Evolutionary conservation across 768 basidiomycete species (phyloP), one percentile per base, ranked within the genome.

Genomic region (Leccinum sublutescens): DNA sequence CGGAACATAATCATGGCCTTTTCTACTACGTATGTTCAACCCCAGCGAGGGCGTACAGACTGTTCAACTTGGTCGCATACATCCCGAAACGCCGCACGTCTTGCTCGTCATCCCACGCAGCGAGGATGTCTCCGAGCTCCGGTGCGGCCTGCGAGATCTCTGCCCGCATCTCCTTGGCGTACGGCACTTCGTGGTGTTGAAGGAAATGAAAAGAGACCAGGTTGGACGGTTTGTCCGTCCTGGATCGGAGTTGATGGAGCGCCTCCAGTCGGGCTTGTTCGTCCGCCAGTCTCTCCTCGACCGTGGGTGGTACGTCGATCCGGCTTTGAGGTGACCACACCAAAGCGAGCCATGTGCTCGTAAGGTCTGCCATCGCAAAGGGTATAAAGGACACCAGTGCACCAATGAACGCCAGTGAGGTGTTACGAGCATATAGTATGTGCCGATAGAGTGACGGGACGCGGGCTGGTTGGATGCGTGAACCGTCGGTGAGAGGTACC

Each of bases 301-400:
- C 9, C 1, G 77, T 74, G 21, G 65, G 52, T 0, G 81, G 80
- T 57, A 79, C 74, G 2, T 60, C 14, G 14, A 76, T 63, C 29
- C 65, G 58, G 2, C 70, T 63, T 2, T 50, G 34, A 1, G 52
- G 38, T 1, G 61, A 56, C 79, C 80, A 82, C 2, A 76, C 75
- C 21, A 80, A 68, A 1, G 80, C 65, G 43, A 84, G 74, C 79
- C 79, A 82, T 3, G 78, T 80, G 66, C 78, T 80, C n/a, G 72
- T 72, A 50, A 84, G 69, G 58, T 83, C 81, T 1, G 78, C 77
- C 60, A 82, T 71, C 4, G 73, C 73, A 64, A 83, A 83, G 3
- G 82, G 82, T 9, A 77, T 82, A 62, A 76, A 79, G 15, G 76
- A 74, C 54, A 80, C 67, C 10, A 76, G 59, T 1, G 77, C 70